phyloP scores from a whole-genome alignment of 192 early-diverging fungal genomes.

The Coemansia guatemalensis region DNA sequence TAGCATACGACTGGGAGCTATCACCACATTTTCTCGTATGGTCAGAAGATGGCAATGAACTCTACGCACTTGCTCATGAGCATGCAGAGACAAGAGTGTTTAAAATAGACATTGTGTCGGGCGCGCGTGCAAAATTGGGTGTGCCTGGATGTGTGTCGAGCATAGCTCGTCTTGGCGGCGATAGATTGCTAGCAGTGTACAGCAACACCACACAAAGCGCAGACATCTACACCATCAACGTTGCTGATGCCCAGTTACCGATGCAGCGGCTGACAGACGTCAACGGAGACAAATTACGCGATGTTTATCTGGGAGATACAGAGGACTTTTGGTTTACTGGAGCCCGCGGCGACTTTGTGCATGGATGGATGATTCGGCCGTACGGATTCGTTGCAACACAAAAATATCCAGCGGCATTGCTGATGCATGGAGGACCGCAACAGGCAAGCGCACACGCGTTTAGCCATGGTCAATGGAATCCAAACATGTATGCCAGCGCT shows the following conservation, averaged over 20 bases:
- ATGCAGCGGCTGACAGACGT: constrained; percentile 47
- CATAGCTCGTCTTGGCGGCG: constrained; percentile 18
- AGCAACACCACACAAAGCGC: constrained; percentile 48
- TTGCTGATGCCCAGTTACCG: constrained; percentile 25
- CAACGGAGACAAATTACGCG: constrained; percentile 46
- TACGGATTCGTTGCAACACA: constrained; percentile 52
- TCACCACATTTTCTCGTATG: constrained; percentile 60
- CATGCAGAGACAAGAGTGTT: constrained; percentile 54
- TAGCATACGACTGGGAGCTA: constrained; percentile 57
- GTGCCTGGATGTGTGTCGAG: constrained; percentile 16
- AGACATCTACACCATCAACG: constrained; percentile 32
- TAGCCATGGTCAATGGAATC: constrained; percentile 68
- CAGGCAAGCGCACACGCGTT: constrained; percentile 60
- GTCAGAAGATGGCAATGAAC: constrained; percentile 55
- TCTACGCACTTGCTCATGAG: constrained; percentile 62
- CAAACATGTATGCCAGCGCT: too few species aligned
- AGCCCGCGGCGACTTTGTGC: constrained; percentile 50
- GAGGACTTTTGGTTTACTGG: constrained; percentile 73
- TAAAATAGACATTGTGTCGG: constrained; percentile 32
- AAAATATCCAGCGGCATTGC: constrained; percentile 71
- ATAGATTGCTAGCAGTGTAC: constrained; percentile 45
- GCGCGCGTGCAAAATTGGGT: constrained; percentile 33
- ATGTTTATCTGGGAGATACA: constrained; percentile 52
- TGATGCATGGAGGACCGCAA: constrained; percentile 86
- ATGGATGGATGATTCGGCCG: constrained; percentile 65